Conservation (phyloP, 2,329 filamentous ascomycete species). For the Aspergillus amoenus region DNA sequence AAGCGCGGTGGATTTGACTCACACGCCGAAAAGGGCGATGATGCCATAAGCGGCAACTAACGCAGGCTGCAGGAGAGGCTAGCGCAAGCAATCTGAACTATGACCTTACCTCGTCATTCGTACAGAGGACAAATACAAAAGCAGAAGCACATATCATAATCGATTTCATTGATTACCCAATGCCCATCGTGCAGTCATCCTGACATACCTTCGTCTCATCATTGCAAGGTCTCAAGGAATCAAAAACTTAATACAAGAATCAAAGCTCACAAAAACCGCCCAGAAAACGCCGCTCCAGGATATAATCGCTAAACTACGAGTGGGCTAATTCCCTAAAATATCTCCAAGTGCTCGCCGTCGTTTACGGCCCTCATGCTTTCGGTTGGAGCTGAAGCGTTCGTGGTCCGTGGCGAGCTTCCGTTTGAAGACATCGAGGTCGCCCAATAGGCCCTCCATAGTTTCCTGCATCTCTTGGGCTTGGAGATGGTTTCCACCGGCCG, state of each 20-base stretch:
- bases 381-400: slow-evolving; percentile 37
- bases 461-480: slow-evolving; percentile 68
- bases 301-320: slow-evolving; percentile 14
- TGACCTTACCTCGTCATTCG: not conserved
- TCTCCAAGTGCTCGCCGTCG: slow-evolving; percentile 33
- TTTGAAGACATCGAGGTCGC: slow-evolving; percentile 76
- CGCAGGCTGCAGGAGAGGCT: slow-evolving; percentile 2
- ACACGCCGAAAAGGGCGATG: slow-evolving; percentile 27
- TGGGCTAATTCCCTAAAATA: slow-evolving; percentile 28
- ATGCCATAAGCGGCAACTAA: slow-evolving; percentile 34
- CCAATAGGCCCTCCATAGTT: slow-evolving; percentile 80
- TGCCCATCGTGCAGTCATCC: slow-evolving; percentile 8
- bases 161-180: slow-evolving; percentile 9
- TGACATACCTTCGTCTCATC: slow-evolving; percentile 16
- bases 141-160: not conserved
- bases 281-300: slow-evolving; percentile 9
- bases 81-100: not conserved
- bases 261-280: slow-evolving; percentile 9
- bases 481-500: slow-evolving; percentile 42
- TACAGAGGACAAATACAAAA: not conserved
- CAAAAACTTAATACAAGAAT: not conserved
- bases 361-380: slow-evolving; percentile 23
- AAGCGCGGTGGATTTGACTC: slow-evolving; percentile 27
- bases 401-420: slow-evolving; percentile 81
- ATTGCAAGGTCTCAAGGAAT: slow-evolving; percentile 8